phyloP scores from a whole-genome alignment of 1,139 yeast species.

The Torulaspora globosa region DNA sequence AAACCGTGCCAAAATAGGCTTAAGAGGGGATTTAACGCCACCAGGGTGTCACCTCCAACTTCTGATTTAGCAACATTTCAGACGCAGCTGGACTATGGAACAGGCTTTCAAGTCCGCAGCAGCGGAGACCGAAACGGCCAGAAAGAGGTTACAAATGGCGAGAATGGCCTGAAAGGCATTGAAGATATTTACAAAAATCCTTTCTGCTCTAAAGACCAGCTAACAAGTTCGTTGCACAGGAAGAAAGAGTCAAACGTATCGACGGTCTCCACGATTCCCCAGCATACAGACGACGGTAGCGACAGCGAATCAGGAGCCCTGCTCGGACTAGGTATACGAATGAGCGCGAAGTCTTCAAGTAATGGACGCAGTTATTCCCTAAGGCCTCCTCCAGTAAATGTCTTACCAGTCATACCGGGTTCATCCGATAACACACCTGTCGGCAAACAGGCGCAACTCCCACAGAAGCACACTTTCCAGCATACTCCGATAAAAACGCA shows the following conservation, averaged over 20 bases:
- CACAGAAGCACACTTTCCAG: conserved; percentile 33
- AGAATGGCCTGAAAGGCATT: neutral
- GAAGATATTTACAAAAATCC: conserved; percentile 8
- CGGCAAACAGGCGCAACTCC: conserved; percentile 19
- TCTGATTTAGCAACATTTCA: conserved; percentile 8
- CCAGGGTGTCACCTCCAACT: conserved; percentile 2
- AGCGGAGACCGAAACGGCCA: neutral
- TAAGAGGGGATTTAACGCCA: neutral
- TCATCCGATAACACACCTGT: conserved; percentile 31
- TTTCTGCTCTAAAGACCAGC: conserved; percentile 9
- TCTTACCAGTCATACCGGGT: conserved; percentile 32
- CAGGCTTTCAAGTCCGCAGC: neutral
- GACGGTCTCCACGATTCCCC: conserved; percentile 24
- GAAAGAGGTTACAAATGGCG: neutral
- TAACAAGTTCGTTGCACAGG: conserved; percentile 9
- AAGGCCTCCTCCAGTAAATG: conserved; percentile 22
- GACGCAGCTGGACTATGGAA: conserved; percentile 1
- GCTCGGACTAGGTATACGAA: conserved; percentile 15
- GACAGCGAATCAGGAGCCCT: conserved; percentile 13
- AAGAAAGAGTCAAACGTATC: conserved; percentile 20
- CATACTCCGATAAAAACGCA: conserved; percentile 31
- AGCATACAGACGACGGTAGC: conserved; percentile 17
- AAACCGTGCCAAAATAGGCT: conserved; percentile 8
- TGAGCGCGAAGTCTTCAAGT: conserved; percentile 10
- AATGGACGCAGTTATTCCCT: conserved; percentile 8